A percentile compares a stretch with the other conserved stretches of the same genome.
These are phyloP conservation scores for Rhodotorula graminis DNA, from an alignment of 768 basidiomycete species.

Conservation along the genomic window DNA sequence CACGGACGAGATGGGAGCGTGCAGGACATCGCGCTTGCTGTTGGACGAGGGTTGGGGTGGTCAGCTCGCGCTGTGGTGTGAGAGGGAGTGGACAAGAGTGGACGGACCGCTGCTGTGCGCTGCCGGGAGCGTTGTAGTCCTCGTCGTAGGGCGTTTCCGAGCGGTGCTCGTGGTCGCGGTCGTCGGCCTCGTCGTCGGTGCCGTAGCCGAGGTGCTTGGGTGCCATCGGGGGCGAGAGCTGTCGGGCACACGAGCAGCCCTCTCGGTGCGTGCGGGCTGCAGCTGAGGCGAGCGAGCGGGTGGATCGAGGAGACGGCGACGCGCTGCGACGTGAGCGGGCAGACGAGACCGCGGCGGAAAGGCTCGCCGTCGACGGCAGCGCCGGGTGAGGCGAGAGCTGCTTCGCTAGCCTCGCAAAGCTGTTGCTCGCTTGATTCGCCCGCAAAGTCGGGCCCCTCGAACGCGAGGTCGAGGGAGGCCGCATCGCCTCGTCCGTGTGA, in stretches of 20 bases:
- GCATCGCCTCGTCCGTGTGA: no score
- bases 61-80: background rate
- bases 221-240: background rate
- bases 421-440: no score
- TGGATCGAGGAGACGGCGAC: background rate
- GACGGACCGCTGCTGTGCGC: constrained; percentile 21
- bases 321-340: background rate
- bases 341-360: background rate
- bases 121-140: constrained; percentile 1
- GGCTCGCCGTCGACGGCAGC: no score
- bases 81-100: no score
- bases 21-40: constrained; percentile 35
- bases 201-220: constrained; percentile 31
- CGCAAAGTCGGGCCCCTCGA: no score
- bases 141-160: background rate
- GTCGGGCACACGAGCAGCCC: background rate
- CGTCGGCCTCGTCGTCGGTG: constrained; percentile 16
- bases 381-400: no score
- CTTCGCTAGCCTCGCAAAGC: no score
- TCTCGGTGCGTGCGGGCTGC: background rate
- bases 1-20: constrained; percentile 36
- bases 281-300: background rate
- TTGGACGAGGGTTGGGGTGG: background rate
- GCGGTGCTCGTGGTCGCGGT: background rate
- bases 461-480: no score